Evolutionary conservation across 2,329 filamentous ascomycete species (phyloP).

Genomic region (Paecilomyces variotii): DNA sequence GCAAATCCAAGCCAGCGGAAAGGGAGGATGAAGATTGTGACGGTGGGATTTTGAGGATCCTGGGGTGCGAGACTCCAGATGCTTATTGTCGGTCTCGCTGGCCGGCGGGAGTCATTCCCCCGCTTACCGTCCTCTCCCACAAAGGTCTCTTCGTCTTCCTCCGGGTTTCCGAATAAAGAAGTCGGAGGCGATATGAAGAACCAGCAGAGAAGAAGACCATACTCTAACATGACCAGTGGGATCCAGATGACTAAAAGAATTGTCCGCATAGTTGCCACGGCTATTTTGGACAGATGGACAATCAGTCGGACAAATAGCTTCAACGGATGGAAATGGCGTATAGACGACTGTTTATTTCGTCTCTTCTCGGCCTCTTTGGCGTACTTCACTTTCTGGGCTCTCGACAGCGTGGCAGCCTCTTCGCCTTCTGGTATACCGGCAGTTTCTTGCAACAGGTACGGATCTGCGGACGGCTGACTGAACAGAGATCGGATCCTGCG

Average conservation of each 20-base stretch:
- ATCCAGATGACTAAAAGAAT: neutral
- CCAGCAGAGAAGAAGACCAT: neutral
- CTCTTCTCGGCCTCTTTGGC: neutral
- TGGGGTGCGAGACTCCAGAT: neutral
- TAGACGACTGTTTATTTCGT: neutral
- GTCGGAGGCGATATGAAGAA: neutral
- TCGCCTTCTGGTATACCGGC: neutral
- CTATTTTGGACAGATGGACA: neutral
- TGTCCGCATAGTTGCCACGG: neutral
- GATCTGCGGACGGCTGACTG: neutral
- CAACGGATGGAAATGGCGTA: neutral
- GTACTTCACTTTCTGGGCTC: neutral
- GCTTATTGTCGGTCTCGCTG: neutral
- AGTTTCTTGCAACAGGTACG: neutral
- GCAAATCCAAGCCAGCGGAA: neutral
- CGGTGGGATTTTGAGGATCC: neutral
- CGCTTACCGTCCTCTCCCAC: neutral
- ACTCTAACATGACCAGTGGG: neutral
- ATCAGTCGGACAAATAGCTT: neutral
- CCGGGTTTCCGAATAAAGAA: neutral
- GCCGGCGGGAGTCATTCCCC: neutral
- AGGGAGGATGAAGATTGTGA: neutral
- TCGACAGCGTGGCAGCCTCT: neutral
- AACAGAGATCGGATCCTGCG: neutral
- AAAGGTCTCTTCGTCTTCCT: neutral